Conservation (phyloP, 2,329 filamentous ascomycete species). For the Ascochyta fabae region DNA sequence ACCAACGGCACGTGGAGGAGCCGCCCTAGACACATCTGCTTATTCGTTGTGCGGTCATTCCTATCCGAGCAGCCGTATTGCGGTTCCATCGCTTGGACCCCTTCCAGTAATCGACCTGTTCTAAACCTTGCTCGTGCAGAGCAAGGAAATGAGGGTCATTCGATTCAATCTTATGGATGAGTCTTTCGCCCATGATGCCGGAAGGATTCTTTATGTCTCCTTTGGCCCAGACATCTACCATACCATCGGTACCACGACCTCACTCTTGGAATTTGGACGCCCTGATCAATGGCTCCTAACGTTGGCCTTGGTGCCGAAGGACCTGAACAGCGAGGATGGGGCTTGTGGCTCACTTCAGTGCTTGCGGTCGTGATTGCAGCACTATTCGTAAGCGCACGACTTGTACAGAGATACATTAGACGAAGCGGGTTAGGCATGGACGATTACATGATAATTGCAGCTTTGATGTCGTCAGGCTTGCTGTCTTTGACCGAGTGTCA, state of each 20-base stretch:
- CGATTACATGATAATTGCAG: slow-evolving; percentile 33
- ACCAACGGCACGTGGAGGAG: neutral
- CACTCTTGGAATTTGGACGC: neutral
- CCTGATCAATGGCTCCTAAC: slow-evolving; percentile 25
- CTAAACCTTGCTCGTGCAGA: neutral
- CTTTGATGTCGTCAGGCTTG: slow-evolving; percentile 25
- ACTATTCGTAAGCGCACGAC: slow-evolving; percentile 25
- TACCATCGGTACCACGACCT: neutral
- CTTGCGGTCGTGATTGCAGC: slow-evolving; percentile 27
- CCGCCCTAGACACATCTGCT: neutral
- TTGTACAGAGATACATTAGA: slow-evolving; percentile 26
- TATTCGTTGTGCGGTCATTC: neutral
- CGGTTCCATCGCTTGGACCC: neutral
- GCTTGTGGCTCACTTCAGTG: slow-evolving; percentile 31
- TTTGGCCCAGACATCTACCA: slow-evolving; percentile 1
- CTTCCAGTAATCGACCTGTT: slow-evolving; percentile 1
- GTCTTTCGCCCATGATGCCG: neutral
- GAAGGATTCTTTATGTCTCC: neutral
- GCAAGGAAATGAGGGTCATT: neutral
- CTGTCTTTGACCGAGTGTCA: slow-evolving; percentile 33
- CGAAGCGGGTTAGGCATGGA: slow-evolving; percentile 27
- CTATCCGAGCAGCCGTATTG: neutral
- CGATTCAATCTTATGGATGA: slow-evolving; percentile 3
- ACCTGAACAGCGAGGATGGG: slow-evolving; percentile 30
- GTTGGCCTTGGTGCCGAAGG: slow-evolving; percentile 33